phyloP scores from a whole-genome alignment of 1,284 basidiomycete species.

The Xerocomus amazonicus region DNA sequence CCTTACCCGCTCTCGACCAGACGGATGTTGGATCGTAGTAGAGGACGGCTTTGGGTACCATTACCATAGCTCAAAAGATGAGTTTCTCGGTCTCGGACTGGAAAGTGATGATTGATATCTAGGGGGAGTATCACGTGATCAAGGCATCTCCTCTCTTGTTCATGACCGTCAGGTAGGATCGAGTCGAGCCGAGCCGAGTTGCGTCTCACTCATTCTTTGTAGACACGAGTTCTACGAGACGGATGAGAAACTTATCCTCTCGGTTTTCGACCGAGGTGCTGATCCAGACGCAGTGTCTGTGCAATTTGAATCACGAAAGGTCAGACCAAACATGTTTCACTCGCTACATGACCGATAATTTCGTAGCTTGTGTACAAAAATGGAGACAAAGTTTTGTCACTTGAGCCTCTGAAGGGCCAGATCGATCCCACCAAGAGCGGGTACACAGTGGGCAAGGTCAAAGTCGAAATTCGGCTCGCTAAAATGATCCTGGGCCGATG shows the following conservation, averaged over 20 bases:
- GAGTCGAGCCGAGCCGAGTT: neutral
- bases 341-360: neutral
- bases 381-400: constrained; percentile 57
- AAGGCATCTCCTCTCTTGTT: neutral
- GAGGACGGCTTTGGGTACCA: constrained; percentile 54
- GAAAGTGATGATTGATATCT: no score
- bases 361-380: constrained; percentile 56
- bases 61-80: neutral
- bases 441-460: constrained; percentile 76
- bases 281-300: constrained; percentile 63
- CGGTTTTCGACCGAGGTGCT: constrained; percentile 77
- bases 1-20: constrained; percentile 61
- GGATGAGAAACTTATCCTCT: constrained; percentile 68
- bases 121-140: neutral
- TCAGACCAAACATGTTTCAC: constrained; percentile 31
- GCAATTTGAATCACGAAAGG: constrained; percentile 61
- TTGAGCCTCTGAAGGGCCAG: constrained; percentile 79
- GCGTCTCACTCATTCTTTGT: neutral
- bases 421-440: constrained; percentile 65
- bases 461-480: constrained; percentile 70
- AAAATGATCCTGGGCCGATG: constrained; percentile 70
- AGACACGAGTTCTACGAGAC: constrained; percentile 91
- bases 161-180: constrained; percentile 44
- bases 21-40: constrained; percentile 55
- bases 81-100: neutral